phyloP scores from a whole-genome alignment of 106 monocot genomes.

The Dendrobium huoshanense region DNA sequence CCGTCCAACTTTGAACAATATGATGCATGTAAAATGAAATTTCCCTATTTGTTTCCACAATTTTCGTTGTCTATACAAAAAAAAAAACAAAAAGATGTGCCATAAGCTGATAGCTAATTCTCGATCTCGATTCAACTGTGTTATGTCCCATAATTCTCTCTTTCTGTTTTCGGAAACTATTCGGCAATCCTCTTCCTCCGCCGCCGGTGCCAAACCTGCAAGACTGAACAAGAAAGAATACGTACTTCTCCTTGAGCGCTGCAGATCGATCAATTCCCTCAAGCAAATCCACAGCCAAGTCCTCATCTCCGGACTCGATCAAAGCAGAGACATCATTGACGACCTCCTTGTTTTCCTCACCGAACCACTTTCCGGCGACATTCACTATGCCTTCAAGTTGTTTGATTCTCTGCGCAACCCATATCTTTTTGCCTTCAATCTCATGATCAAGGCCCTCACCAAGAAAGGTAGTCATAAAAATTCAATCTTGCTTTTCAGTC shows the following conservation, averaged over 20 bases:
- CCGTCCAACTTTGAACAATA: too few species aligned
- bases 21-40: too few species aligned
- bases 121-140: background rate
- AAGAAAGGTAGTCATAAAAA: constrained; percentile 8
- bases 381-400: constrained; percentile 24
- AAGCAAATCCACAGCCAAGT: constrained; percentile 43
- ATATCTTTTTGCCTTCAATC: constrained; percentile 35
- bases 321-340: constrained; percentile 27
- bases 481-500: constrained; percentile 14
- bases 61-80: too few species aligned
- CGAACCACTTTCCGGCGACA: constrained; percentile 18
- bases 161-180: background rate
- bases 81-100: too few species aligned
- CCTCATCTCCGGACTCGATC: constrained; percentile 28
- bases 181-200: background rate
- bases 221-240: constrained; percentile 31
- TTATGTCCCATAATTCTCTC: background rate
- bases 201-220: constrained; percentile 3
- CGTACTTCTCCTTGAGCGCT: constrained; percentile 22
- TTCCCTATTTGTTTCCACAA: too few species aligned
- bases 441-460: constrained; percentile 35
- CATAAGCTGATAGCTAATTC: too few species aligned
- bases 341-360: constrained; percentile 32
- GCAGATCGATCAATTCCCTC: constrained; percentile 28
- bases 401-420: constrained; percentile 15